Conservation (phyloP, 192 early-diverging fungal species). For the Linnemannia zychae region DNA sequence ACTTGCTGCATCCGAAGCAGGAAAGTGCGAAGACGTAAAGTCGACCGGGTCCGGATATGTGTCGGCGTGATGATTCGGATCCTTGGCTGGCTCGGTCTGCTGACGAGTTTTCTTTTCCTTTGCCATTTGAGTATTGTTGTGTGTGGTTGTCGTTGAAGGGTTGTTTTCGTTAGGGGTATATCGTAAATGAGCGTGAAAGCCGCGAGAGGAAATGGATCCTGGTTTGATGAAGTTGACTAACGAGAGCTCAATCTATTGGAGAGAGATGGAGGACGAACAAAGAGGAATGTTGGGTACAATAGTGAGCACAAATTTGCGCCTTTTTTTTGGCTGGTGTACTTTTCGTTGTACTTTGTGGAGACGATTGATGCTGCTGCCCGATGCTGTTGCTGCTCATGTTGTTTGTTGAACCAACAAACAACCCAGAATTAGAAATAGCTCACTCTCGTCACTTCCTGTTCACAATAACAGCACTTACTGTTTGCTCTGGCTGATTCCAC, state of each 20-base stretch:
- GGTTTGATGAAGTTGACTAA: background rate
- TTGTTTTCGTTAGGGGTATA: background rate
- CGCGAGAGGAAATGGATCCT: background rate
- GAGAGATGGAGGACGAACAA: background rate
- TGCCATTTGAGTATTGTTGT: background rate
- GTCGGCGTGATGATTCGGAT: background rate
- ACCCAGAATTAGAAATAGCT: background rate
- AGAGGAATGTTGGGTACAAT: slow-evolving; percentile 23
- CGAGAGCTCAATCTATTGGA: background rate
- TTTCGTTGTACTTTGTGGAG: slow-evolving; percentile 2
- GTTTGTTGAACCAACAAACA: background rate
- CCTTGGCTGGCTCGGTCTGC: background rate
- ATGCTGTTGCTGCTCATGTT: background rate
- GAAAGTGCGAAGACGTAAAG: background rate
- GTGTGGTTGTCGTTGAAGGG: background rate
- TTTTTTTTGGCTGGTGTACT: background rate
- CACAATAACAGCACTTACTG: background rate
- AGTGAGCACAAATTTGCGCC: slow-evolving; percentile 2
- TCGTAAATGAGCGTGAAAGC: background rate
- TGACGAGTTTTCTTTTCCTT: slow-evolving; percentile 2
- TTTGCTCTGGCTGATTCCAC: background rate
- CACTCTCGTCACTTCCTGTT: background rate
- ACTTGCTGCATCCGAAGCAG: slow-evolving; percentile 22
- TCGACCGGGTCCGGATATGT: background rate
- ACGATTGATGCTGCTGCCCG: background rate